Base-by-base conservation (phyloP, 257 asterid genomes). In the Solanum piurae region DNA sequence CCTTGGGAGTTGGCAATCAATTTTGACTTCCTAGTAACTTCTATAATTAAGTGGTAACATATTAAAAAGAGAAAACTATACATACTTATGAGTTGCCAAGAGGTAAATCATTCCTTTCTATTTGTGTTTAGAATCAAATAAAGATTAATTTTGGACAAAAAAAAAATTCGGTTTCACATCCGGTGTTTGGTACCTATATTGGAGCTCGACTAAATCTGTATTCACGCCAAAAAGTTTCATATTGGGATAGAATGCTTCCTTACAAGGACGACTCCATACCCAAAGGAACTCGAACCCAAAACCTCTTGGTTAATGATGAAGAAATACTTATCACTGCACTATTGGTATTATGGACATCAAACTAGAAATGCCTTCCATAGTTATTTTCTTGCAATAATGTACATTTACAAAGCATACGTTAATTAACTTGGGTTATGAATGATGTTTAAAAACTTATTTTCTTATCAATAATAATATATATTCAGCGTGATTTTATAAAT, bases 141-240 rank as follows among this genome's bases (percentile, higher is more conserved):
- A 10, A 66, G 36, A 25, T 73, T 33, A 2, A 36, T 36, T 20
- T 20, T 38, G 49, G 82, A 73, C 49, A 40, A 36, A 40, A 40
- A 40, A 9, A 2, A 40, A 9, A 2, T 40, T 1, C 46, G 13
- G 0, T 40, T 14, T 49, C 7, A 49, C 21, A 13, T 0, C 0
- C 0, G 7, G 7, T 14, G 20, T 12, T 44, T 12, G 52, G 5
- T 14, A 14, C 0, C 1, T 49, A 44, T 46, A 49, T 14, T 49
- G 3, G 0, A 49, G 21, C 8, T 49, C 3, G 8, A 49, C 1
- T 49, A 49, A 49, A 49, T 49, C 0, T 49, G 21, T 14, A 14
- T 14, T 49, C 60, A 49, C 0, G 20, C 7, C 23, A 14, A 0
- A 49, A 14, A 14, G 0, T 0, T 2, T 14, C 1, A 49, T 14